A percentile compares a stretch with the other conserved stretches of the same genome.
Evolutionary conservation across 441 rosid species (phyloP).

Genomic region (Adansonia rubrostipa): DNA sequence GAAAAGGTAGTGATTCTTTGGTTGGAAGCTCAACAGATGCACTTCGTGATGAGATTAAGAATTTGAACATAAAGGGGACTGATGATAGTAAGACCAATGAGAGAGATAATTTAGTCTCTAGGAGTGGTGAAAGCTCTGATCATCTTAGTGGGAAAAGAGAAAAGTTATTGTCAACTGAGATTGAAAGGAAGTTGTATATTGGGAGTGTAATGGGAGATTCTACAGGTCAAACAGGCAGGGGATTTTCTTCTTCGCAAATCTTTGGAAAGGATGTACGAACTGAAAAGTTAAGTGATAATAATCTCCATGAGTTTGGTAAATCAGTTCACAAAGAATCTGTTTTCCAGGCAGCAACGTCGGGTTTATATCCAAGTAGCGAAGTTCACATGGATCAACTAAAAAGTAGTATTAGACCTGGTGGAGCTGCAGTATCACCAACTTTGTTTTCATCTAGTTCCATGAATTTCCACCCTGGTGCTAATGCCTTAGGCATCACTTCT

Average conservation of each 20-base stretch:
- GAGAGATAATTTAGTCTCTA: conserved; percentile 32
- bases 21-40: conserved; percentile 35
- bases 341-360: conserved; percentile 42
- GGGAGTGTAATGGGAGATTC: conserved; percentile 37
- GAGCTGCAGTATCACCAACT: conserved; percentile 29
- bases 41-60: conserved; percentile 52
- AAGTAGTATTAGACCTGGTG: conserved; percentile 29
- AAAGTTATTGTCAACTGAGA: conserved; percentile 49
- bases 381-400: conserved; percentile 36
- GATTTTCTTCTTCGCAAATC: conserved; percentile 36
- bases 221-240: conserved; percentile 36
- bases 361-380: conserved; percentile 31
- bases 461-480: conserved; percentile 35
- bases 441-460: conserved; percentile 36
- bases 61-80: conserved; percentile 48
- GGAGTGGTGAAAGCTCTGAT: conserved; percentile 32
- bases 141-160: conserved; percentile 47
- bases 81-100: conserved; percentile 26
- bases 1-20: conserved; percentile 30
- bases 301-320: conserved; percentile 30
- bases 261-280: conserved; percentile 36
- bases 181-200: conserved; percentile 62
- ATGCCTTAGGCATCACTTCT: conserved; percentile 39
- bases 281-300: conserved; percentile 34
- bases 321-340: conserved; percentile 37